Base-by-base conservation (phyloP, 2,329 filamentous ascomycete genomes). In the Onygenales sp. region DNA sequence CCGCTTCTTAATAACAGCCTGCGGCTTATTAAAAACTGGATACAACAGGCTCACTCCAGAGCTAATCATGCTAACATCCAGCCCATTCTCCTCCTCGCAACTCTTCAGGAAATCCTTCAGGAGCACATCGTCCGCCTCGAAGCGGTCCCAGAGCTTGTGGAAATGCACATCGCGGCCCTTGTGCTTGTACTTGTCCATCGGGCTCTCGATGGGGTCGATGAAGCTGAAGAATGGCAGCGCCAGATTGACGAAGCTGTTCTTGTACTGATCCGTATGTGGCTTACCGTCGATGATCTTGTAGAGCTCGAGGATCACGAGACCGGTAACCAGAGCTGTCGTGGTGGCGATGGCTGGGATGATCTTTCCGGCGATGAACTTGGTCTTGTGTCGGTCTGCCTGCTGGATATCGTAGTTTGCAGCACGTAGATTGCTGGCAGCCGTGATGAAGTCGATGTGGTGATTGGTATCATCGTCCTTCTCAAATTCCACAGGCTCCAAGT, bases 381-480 rank as follows among this genome's bases (percentile, higher is more conserved):
- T 98, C 84, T 93, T 95, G 79, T 96, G 93, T 57, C 89, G 82
- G 67, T 98, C 92, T 0, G 93, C 91, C 59, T 84, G 81, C 65
- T 89, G 83, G 61, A 98, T 98, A 71, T 93, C 95, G 81, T 98
- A 98, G 76, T 98, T 98, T 72, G 95, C 87, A 0, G 93, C 93
- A 56, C 94, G 88, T 56, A 98, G 78, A 69, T 98, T 98, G 76
- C 91, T 96, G 60, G 91, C 91, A 1, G 91, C 90, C 7, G 93
- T 94, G 73, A 98, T 97, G 76, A 98, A 98, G 72, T 97, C 93
- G 64, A 98, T 98, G 76, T 98, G 93, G 72, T 93, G 83, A 72
- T 98, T 98, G 50, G 86, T 89, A 70, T 98, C 94, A 64, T 98
- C 93, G 60, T 98, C 93, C 78, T 98, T 98, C 74, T 98, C 90